Percentiles rank a stretch among this genome's conserved stretches.
These are phyloP conservation scores for Cordia subcordata DNA, from an alignment of 257 asterid genomes.

Conservation along the genomic window DNA sequence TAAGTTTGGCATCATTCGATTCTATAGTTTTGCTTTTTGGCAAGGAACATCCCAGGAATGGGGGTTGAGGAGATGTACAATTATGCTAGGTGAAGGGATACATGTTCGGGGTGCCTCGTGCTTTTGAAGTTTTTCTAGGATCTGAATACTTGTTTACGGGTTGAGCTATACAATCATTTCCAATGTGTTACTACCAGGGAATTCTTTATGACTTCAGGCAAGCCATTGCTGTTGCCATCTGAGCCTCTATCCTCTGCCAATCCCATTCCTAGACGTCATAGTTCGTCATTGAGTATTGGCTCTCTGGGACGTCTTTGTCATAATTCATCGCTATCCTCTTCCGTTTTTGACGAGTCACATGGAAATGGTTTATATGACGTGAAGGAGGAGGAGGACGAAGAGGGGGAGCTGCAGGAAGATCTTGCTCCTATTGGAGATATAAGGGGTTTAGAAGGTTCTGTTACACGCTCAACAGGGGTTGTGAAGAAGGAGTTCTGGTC, in stretches of 20 bases:
- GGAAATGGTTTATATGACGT: constrained; percentile 21
- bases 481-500: constrained; percentile 35
- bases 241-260: constrained; percentile 38
- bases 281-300: constrained; percentile 34
- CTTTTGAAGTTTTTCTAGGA: constrained; percentile 16
- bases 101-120: constrained; percentile 18
- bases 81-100: constrained; percentile 9
- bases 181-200: constrained; percentile 38
- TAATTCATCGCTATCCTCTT: constrained; percentile 31
- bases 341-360: constrained; percentile 25
- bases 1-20: too few relatives aligned
- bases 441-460: constrained; percentile 18
- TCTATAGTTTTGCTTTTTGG: not conserved
- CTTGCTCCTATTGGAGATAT: constrained; percentile 17
- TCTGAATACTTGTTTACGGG: constrained; percentile 16
- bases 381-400: constrained; percentile 14
- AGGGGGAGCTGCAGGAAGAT: constrained; percentile 18
- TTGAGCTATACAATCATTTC: constrained; percentile 30
- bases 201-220: constrained; percentile 67
- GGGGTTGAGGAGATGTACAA: constrained; percentile 13
- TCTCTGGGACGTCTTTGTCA: constrained; percentile 29
- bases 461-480: constrained; percentile 13
- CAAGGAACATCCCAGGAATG: constrained; percentile 1
- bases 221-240: constrained; percentile 58
- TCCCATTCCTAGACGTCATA: constrained; percentile 22